Evolutionary conservation across 1,139 yeast genomes (phyloP).

Genomic region (Debaryomyces subglobosus): DNA sequence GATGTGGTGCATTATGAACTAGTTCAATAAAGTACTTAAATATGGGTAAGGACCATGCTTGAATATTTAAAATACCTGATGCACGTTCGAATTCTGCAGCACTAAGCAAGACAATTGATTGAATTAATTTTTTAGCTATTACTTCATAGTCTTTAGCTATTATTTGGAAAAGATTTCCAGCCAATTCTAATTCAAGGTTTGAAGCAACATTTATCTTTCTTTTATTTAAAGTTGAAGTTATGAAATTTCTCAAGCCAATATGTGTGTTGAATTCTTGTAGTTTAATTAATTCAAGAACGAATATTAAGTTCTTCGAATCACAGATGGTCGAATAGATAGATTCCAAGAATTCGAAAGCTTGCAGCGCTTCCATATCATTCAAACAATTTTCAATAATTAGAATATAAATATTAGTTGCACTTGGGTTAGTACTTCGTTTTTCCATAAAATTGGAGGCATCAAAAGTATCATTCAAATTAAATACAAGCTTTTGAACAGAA

Average conservation of each 20-base stretch:
- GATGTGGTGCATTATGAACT: slow-evolving; percentile 40
- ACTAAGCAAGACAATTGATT: slow-evolving; percentile 32
- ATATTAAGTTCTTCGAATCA: slow-evolving; percentile 24
- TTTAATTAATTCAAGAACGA: slow-evolving; percentile 22
- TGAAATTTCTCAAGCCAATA: slow-evolving; percentile 18
- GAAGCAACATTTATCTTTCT: slow-evolving; percentile 20
- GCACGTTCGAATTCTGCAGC: slow-evolving; percentile 29
- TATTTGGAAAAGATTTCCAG: slow-evolving; percentile 30
- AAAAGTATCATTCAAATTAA: slow-evolving; percentile 35
- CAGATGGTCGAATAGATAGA: slow-evolving; percentile 27
- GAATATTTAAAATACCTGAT: slow-evolving; percentile 24
- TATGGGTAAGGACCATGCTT: slow-evolving; percentile 33
- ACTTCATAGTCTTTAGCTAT: slow-evolving; percentile 25
- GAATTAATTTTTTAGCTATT: slow-evolving; percentile 38
- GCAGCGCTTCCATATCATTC: slow-evolving; percentile 17
- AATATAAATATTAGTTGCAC: slow-evolving; percentile 14
- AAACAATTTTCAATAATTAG: slow-evolving; percentile 15
- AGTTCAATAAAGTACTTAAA: slow-evolving; percentile 36
- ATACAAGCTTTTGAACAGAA: slow-evolving; percentile 21
- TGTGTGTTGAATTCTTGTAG: slow-evolving; percentile 11
- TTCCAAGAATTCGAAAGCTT: slow-evolving; percentile 24
- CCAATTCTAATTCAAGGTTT: slow-evolving; percentile 25
- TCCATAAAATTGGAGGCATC: slow-evolving; percentile 24
- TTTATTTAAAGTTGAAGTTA: slow-evolving; percentile 22
- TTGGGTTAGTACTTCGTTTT: slow-evolving; percentile 3